Evolutionary conservation across 768 basidiomycete species (phyloP).

Genomic region (Lentinula raphanica): DNA sequence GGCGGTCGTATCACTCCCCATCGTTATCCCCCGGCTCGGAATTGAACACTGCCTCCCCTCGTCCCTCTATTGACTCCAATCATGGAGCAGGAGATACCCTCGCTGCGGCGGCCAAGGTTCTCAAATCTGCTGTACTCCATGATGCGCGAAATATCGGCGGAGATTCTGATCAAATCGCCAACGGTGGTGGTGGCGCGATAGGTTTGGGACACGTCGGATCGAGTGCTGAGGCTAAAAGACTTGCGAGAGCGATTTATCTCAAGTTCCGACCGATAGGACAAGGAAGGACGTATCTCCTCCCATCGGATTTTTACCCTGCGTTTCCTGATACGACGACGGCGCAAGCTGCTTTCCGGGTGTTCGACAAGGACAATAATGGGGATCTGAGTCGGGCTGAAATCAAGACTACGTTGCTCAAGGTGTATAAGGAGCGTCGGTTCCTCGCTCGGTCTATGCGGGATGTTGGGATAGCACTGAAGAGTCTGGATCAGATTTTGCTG

Average conservation of each 20-base stretch:
- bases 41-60: background rate
- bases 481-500: conserved; percentile 59
- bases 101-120: conserved; percentile 53
- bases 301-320: conserved; percentile 68
- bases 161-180: conserved; percentile 36
- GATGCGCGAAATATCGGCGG: conserved; percentile 70
- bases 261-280: conserved; percentile 45
- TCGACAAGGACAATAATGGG: conserved; percentile 73
- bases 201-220: conserved; percentile 6
- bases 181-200: conserved; percentile 24
- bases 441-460: conserved; percentile 75
- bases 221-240: conserved; percentile 59
- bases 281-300: conserved; percentile 53
- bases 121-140: conserved; percentile 68
- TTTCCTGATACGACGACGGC: conserved; percentile 55
- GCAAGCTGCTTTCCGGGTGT: conserved; percentile 65
- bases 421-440: conserved; percentile 77
- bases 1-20: conserved; percentile 3
- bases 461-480: conserved; percentile 60
- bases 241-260: conserved; percentile 63
- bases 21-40: conserved; percentile 15
- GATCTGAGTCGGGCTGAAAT: conserved; percentile 75
- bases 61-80: background rate
- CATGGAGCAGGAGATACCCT: conserved; percentile 34
- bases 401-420: conserved; percentile 58